Evolutionary conservation across 2,329 filamentous ascomycete genomes (phyloP), one percentile per base, ranked within the genome.

Genomic region (Penicillium sp.): DNA sequence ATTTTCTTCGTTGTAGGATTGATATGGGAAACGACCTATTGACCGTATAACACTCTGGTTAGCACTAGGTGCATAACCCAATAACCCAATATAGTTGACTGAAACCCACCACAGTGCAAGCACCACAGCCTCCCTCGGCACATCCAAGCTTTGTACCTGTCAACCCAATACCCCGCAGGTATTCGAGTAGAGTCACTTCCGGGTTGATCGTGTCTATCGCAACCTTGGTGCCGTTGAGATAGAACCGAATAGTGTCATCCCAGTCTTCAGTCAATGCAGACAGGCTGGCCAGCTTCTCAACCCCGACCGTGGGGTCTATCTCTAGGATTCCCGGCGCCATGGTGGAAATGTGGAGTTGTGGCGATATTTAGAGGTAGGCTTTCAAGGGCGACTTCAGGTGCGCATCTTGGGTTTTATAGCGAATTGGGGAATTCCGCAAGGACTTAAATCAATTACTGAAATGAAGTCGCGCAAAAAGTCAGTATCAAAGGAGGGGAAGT

Each of bases 121-220:
- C 94, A 68, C 94, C 94, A 70, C 94, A 99, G 2, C 94, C 94
- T 61, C 94, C 94, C 79, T 99, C 94, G 49, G 91, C 91, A 77
- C 94, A 99, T 47, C 94, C 94, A 75, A 97, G 82, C 76, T 99
- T 99, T 13, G 94, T 97, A 15, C 94, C 94, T 5, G 93, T 97
- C 66, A 97, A 79, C 0, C 94, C 94, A 70, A 97, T 90, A 21
- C 92, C 93, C 61, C 94, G 84, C 39, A 99, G 82, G 68, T 97
- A 99, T 73, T 97, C 93, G 7, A 99, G 80, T 33, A 99, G 81
- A 0, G 94, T 99, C 47, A 92, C 82, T 72, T 97, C 93, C 0
- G 94, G 94, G 69, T 97, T 92, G 51, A 94, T 86, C 13, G 90
- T 84, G 65, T 97, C 92, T 16, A 99, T 79, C 1, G 88, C 84